These are phyloP conservation scores for Micractinium sp. DNA, from an alignment of 139 green algal genomes.

Conservation along the genomic window DNA sequence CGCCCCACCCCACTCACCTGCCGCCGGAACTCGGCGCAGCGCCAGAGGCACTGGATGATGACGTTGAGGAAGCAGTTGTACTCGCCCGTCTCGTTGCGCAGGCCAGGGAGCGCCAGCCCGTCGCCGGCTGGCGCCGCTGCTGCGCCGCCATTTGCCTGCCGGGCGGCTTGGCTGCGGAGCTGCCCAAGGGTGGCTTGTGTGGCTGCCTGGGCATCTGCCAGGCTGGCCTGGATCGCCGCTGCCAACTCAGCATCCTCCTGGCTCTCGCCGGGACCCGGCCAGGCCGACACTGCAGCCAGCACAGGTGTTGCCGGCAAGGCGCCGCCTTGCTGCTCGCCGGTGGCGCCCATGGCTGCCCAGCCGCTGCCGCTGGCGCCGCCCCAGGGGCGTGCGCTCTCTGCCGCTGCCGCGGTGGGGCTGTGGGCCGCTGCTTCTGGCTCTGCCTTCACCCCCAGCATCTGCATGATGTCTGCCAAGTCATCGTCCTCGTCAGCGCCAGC, in stretches of 20 bases:
- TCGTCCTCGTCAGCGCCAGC: background rate
- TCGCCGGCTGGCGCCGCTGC: background rate
- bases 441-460: background rate
- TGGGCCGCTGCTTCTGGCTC: background rate
- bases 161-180: too few relatives aligned
- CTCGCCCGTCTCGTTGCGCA: conserved; percentile 34
- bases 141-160: background rate
- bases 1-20: background rate
- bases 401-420: background rate
- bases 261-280: background rate
- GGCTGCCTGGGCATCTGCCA: background rate
- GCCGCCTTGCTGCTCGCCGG: background rate
- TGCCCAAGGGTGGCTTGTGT: background rate
- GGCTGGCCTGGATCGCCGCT: background rate
- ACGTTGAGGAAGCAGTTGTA: conserved; percentile 95
- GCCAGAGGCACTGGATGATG: conserved; percentile 71
- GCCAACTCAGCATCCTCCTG: conserved; percentile 11
- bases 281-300: background rate
- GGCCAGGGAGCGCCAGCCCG: background rate
- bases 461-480: background rate
- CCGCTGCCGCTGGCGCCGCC: background rate
- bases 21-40: conserved; percentile 11
- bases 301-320: background rate
- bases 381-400: too few relatives aligned
- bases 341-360: background rate